Conservation (phyloP, 805 yeast genomes). For the Metschnikowia borealis region DNA sequence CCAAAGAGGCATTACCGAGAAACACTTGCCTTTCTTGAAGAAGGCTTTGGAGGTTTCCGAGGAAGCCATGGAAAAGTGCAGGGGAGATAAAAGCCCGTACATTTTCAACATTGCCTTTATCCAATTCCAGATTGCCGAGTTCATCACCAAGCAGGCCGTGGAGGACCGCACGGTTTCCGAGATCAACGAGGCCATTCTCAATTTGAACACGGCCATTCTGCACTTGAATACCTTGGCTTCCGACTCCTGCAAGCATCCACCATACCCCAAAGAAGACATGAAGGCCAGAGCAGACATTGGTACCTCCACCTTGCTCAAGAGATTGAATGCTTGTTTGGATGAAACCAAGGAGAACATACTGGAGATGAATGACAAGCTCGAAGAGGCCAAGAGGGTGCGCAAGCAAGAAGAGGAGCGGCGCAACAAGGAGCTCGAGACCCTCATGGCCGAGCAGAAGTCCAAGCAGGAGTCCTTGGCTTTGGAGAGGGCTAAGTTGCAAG, state of each 20-base stretch:
- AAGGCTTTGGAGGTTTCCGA: constrained; percentile 61
- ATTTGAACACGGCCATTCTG: constrained; percentile 59
- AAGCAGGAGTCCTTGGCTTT: constrained; percentile 42
- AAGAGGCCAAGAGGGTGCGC: constrained; percentile 64
- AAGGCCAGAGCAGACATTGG: constrained; percentile 87
- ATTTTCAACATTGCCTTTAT: constrained; percentile 80
- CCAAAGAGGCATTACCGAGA: constrained; percentile 67
- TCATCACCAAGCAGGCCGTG: constrained; percentile 55
- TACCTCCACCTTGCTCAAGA: constrained; percentile 64
- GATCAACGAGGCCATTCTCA: constrained; percentile 51
- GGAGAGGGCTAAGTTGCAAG: constrained; percentile 47
- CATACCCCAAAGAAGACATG: constrained; percentile 75
- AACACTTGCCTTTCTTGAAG: constrained; percentile 54
- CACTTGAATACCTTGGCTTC: constrained; percentile 55
- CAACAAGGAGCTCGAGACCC: constrained; percentile 36
- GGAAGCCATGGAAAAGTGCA: constrained; percentile 44
- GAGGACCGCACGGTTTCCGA: constrained; percentile 60
- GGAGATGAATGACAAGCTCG: constrained; percentile 55
- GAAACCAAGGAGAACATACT: constrained; percentile 70
- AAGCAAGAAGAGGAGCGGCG: constrained; percentile 50
- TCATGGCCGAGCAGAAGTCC: constrained; percentile 41
- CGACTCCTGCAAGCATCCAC: constrained; percentile 55
- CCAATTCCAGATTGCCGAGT: constrained; percentile 83
- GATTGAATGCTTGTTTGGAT: constrained; percentile 63
- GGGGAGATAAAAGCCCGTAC: constrained; percentile 33